Evolutionary conservation across 768 basidiomycete genomes (phyloP), one percentile per base, ranked within the genome.

Genomic region (Suillus americanus): DNA sequence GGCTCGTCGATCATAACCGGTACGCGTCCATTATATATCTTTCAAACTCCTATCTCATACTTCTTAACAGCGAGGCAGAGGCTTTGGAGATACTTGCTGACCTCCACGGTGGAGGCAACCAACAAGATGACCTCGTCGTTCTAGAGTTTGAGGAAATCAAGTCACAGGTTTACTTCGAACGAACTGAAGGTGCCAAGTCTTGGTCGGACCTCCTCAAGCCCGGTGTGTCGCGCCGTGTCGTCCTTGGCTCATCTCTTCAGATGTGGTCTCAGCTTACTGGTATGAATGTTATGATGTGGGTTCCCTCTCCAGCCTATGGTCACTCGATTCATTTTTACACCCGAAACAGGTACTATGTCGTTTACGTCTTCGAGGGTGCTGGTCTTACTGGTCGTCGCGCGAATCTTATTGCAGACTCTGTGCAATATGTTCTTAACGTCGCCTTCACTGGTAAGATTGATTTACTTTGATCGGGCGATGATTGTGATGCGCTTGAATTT

Each of bases 251-350:
- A 65, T 81, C 81, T n/a, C 78, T 92, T 45, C 91, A 94, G 74
- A 89, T 89, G 85, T 92, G 90, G 91, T 86, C 85, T 65, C 91
- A 92, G 71, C 78, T 91, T 23, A 82, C 82, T 12, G 89, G 89
- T 41, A 90, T 92, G 87, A 91, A 92, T 72, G 84, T 91, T 69
- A 92, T 92, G 90, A 90, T 92, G 89, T 86, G 68, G 41, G 79
- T 64, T 18, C 20, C 18, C 30, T 43, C 5, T 64, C 20, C 23
- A 25, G 59, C 20, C 37, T 41, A 45, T 62, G 20, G 28, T 37
- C 30, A 43, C 28, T 46, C 57, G 18, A n/a, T 53, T n/a, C 13
- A 53, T 57, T 25, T 56, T 57, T 18, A 62, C 33, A 60, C 4
- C 16, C 63, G 4, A 33, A 54, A 33, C 28, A 64, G 63, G 63